Conservation (phyloP, 306 rosid genomes). For the Prosopis cineraria region DNA sequence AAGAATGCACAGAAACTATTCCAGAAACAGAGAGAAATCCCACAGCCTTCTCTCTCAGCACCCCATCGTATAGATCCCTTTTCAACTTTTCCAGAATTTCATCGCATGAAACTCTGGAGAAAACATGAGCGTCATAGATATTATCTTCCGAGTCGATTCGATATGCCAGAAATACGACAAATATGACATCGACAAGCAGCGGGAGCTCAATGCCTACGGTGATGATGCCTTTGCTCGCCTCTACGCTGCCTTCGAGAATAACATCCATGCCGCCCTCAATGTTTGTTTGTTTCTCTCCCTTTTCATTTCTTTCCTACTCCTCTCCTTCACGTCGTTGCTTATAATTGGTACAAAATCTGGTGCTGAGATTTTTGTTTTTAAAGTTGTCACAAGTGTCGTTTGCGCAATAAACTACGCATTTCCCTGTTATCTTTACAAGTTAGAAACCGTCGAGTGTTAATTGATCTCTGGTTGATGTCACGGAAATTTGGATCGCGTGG, state of each 20-base stretch:
- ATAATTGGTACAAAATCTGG: background rate
- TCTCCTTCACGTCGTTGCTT: background rate
- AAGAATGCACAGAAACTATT: background rate
- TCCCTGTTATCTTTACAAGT: background rate
- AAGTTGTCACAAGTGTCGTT: background rate
- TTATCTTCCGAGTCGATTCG: conserved; percentile 76
- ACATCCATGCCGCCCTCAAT: conserved; percentile 50
- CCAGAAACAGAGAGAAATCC: background rate
- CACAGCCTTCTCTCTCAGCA: background rate
- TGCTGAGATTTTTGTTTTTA: background rate
- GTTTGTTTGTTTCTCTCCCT: conserved; percentile 27
- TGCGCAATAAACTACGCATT: background rate
- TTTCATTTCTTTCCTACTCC: too few relatives aligned
- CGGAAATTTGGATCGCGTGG: background rate
- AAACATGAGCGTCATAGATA: conserved; percentile 68
- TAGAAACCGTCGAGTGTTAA: too few relatives aligned
- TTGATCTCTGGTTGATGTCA: background rate
- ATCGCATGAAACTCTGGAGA: background rate
- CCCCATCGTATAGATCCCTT: background rate
- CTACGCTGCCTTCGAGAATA: conserved; percentile 49
- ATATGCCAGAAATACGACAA: conserved; percentile 75
- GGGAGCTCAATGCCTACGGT: conserved; percentile 67
- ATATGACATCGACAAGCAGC: conserved; percentile 77
- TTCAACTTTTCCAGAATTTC: background rate
- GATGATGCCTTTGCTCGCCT: conserved; percentile 70